Conservation (phyloP, 163 green algal genomes). For the Scenedesmus sp. region DNA sequence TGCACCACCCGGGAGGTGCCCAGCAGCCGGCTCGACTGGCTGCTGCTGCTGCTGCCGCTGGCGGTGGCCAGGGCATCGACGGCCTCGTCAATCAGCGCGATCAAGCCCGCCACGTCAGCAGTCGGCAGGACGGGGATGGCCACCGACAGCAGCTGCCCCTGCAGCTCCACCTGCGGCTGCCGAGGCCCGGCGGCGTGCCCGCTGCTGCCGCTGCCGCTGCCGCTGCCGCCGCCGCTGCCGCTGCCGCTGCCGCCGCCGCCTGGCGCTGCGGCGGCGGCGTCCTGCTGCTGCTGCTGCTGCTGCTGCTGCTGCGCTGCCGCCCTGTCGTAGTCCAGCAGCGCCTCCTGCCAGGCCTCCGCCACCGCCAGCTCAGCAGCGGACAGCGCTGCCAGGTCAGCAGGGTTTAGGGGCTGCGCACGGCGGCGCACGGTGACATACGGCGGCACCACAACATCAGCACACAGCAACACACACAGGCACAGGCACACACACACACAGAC, state of each 20-base stretch:
- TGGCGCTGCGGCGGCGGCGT: neutral
- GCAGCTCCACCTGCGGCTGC: slow-evolving; percentile 1
- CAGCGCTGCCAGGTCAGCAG: neutral
- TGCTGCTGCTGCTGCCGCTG: slow-evolving; percentile 14
- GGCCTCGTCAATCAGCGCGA: neutral
- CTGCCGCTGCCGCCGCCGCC: neutral
- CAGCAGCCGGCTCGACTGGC: neutral
- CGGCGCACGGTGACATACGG: too few species aligned
- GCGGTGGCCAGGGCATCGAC: slow-evolving; percentile 21
- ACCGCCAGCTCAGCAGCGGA: slow-evolving; percentile 31
- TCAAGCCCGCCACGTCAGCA: neutral
- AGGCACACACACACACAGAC: too few species aligned
- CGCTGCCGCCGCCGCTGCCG: neutral
- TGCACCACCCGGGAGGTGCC: slow-evolving; percentile 21
- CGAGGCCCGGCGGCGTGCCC: neutral
- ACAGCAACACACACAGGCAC: too few species aligned
- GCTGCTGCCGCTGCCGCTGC: too few species aligned
- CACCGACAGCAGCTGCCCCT: slow-evolving; percentile 22
- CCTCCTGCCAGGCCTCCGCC: slow-evolving; percentile 26
- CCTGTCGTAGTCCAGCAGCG: slow-evolving; percentile 23
- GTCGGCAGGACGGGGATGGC: neutral
- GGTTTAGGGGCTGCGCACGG: too few species aligned
- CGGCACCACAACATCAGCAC: too few species aligned
- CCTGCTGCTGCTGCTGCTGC: neutral
- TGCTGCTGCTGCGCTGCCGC: slow-evolving; percentile 10